A percentile compares a stretch with the other conserved stretches of the same genome.
Evolutionary conservation across 176 grass and related monocot genomes (phyloP).

Genomic region (Oryza punctata): DNA sequence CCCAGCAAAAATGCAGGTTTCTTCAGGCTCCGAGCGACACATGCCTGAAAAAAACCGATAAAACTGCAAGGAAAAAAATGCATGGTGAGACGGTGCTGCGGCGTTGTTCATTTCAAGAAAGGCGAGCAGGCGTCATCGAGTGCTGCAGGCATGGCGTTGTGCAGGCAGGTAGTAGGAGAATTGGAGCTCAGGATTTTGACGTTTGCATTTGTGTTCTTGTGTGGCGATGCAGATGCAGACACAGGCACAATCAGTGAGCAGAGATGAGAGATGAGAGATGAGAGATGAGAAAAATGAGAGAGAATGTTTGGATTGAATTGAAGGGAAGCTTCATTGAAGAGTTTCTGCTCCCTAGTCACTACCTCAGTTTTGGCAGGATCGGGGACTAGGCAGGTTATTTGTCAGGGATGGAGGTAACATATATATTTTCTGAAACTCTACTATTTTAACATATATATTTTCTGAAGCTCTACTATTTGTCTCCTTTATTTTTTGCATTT

Average conservation of each 20-base stretch:
- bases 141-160: not conserved
- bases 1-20: not conserved
- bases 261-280: not conserved
- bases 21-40: not conserved
- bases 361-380: not conserved
- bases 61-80: not conserved
- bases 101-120: conserved; percentile 57
- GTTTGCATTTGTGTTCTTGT: conserved; percentile 7
- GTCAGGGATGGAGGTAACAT: not conserved
- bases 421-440: too few relatives aligned
- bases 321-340: conserved; percentile 21
- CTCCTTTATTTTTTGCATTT: not conserved
- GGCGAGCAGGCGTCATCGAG: conserved; percentile 18
- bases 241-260: conserved; percentile 23
- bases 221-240: conserved; percentile 12
- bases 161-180: not conserved
- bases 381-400: not conserved
- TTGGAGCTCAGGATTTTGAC: conserved; percentile 18
- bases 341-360: conserved; percentile 6
- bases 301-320: not conserved
- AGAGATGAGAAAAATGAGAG: not conserved
- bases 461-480: not conserved
- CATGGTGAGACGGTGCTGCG: conserved; percentile 22
- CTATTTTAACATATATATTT: not conserved
- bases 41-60: not conserved